These are phyloP conservation scores for Rhypophila decipiens DNA, from an alignment of 495 filamentous ascomycete genomes.

Conservation along the genomic window DNA sequence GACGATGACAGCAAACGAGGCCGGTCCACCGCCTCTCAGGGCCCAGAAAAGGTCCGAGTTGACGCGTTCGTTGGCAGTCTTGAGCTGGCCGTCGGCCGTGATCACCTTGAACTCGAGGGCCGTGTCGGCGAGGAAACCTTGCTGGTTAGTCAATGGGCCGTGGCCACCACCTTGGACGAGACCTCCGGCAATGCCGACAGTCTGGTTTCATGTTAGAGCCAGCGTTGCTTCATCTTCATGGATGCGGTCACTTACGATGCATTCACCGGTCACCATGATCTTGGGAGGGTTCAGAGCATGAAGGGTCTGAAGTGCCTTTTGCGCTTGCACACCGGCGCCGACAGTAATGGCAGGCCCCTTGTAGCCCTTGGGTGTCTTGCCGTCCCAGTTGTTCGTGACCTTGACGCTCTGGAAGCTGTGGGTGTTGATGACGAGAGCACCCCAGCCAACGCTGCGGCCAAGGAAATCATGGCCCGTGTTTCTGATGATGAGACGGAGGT, in stretches of 20 bases:
- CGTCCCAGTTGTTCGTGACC: conserved; percentile 30
- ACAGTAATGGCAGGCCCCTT: conserved; percentile 40
- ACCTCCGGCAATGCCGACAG: conserved; percentile 46
- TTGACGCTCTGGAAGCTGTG: conserved; percentile 51
- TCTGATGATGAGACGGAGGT: conserved; percentile 56
- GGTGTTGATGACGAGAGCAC: conserved; percentile 57
- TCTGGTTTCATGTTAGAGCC: conserved; percentile 43
- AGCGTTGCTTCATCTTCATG: too few species aligned
- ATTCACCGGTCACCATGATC: conserved; percentile 44
- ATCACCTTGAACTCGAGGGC: conserved; percentile 51
- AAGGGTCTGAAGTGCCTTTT: conserved; percentile 37
- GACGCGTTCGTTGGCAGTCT: conserved; percentile 42
- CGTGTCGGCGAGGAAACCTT: conserved; percentile 51
- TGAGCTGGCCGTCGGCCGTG: conserved; percentile 46
- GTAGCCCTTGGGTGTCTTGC: conserved; percentile 32
- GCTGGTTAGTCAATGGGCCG: conserved; percentile 42
- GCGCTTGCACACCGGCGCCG: conserved; percentile 43
- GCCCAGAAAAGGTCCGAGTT: conserved; percentile 63
- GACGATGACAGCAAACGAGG: conserved; percentile 51
- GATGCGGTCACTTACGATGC: conserved; percentile 25
- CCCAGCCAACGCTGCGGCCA: conserved; percentile 53
- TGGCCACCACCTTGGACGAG: conserved; percentile 54
- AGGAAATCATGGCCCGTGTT: conserved; percentile 60
- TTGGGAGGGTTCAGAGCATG: conserved; percentile 36
- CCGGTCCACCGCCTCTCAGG: conserved; percentile 53